Conservation (phyloP, 371 early-diverging fungal species). For the Parasitella parasitica region DNA sequence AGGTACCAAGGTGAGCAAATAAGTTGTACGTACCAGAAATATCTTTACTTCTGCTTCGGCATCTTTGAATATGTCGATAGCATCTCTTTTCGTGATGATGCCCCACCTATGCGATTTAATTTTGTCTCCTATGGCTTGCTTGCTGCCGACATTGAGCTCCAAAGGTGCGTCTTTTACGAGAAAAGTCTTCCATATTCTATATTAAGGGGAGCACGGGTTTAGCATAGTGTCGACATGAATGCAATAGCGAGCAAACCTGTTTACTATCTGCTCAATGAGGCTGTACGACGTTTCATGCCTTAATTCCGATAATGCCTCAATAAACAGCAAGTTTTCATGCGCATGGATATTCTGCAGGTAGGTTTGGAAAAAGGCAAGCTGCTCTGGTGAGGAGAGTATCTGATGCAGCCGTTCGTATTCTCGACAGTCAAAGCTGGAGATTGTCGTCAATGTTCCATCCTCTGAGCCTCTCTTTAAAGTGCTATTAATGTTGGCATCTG, state of each 20-base stretch:
- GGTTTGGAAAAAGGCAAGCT: constrained; percentile 26
- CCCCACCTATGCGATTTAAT: constrained; percentile 22
- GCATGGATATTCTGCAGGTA: constrained; percentile 27
- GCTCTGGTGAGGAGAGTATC: constrained; percentile 26
- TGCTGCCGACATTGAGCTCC: constrained; percentile 25
- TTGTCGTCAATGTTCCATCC: background rate
- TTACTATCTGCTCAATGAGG: constrained; percentile 18
- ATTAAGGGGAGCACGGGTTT: background rate
- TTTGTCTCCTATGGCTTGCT: constrained; percentile 8
- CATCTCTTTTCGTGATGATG: constrained; percentile 13
- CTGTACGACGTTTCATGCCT: constrained; percentile 13
- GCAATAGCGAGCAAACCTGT: constrained; percentile 16
- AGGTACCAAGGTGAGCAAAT: too few species aligned
- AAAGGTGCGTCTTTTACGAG: constrained; percentile 19
- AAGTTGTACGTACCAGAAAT: constrained; percentile 28
- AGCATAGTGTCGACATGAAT: background rate
- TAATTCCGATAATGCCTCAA: constrained; percentile 32
- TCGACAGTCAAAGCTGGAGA: constrained; percentile 3
- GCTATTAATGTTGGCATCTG: background rate
- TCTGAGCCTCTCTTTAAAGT: too few species aligned
- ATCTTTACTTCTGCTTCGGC: constrained; percentile 26
- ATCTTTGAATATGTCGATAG: constrained; percentile 18
- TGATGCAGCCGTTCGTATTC: constrained; percentile 20
- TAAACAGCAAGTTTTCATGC: constrained; percentile 36
- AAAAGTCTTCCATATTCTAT: constrained; percentile 38